Evolutionary conservation across 768 basidiomycete genomes (phyloP), one percentile per base, ranked within the genome.

Genomic region (Rhizopogon salebrosus): DNA sequence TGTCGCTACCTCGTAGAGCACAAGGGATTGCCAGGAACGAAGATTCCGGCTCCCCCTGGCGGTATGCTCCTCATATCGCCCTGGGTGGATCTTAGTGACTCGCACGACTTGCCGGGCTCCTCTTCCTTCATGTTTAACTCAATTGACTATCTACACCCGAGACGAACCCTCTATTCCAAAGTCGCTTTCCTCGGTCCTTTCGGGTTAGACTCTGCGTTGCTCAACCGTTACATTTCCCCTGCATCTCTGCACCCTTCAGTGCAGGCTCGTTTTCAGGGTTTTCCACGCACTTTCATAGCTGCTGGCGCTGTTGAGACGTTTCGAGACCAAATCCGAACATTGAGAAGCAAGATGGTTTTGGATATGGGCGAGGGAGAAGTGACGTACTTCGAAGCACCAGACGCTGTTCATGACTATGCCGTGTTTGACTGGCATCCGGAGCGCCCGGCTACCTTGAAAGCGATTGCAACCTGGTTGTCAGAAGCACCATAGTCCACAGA

Each of bases 221-320:
- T 64, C 14, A 83, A 78, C 57, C 69, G 71, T 23, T 85, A 83
- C 55, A 72, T 87, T 31, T 87, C 84, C 0, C 84, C 85, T 3
- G 78, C 77, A 6, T 82, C 79, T 16, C 58, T 72, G 26, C 61
- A 75, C 41, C 69, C 73, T 1, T 58, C 61, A 8, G 56, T 69
- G 26, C 46, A 59, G 3, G 68, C 76, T 11, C 60, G 68, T 49
- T 87, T 86, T 65, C 72, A 64, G 36, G 77, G 74, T 16, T 87
- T 82, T 65, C 84, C 85, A 2, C 68, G 75, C 23, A 85, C 83
- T 0, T 84, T 83, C 62, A 75, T 87, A 39, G 70, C 75, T 7
- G 74, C 71, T 4, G 85, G 85, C 16, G 80, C 77, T 5, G 78
- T 78, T 3, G 84, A 87, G 61, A 63, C 79, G 9, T 55, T 83